Conservation (phyloP, 1,284 basidiomycete species). For the Papiliotrema flavescens region DNA sequence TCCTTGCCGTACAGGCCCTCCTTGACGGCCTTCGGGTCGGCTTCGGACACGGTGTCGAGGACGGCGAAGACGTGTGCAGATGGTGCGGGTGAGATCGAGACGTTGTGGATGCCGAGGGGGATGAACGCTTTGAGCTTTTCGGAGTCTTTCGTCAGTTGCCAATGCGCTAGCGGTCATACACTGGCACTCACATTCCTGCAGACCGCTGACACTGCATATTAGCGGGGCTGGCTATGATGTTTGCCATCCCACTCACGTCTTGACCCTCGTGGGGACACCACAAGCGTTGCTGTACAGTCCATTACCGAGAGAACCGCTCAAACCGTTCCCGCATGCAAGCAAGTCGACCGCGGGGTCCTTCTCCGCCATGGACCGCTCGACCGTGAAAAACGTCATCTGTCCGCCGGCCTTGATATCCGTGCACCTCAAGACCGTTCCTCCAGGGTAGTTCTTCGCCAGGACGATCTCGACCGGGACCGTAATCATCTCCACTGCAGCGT, state of each 20-base stretch:
- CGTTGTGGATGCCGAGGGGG: conserved; percentile 64
- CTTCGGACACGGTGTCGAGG: conserved; percentile 60
- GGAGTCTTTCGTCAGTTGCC: conserved; percentile 56
- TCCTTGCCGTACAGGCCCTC: conserved; percentile 52
- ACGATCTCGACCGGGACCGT: conserved; percentile 81
- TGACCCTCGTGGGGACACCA: conserved; percentile 68
- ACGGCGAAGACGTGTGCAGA: conserved; percentile 75
- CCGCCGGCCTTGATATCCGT: conserved; percentile 62
- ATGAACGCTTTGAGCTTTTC: conserved; percentile 61
- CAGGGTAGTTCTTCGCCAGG: conserved; percentile 55
- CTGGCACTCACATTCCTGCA: conserved; percentile 67
- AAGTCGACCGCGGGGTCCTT: conserved; percentile 59
- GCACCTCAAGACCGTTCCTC: conserved; percentile 60
- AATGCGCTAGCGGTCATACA: background rate
- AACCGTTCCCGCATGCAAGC: conserved; percentile 75
- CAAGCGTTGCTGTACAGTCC: conserved; percentile 72
- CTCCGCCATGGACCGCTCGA: conserved; percentile 54
- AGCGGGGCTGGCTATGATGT: background rate
- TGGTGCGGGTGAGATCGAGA: conserved; percentile 63
- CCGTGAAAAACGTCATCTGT: conserved; percentile 63
- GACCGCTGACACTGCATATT: conserved; percentile 61
- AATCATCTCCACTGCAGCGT: conserved; percentile 66
- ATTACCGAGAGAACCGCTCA: conserved; percentile 79
- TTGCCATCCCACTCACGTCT: conserved; percentile 50
- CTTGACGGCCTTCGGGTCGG: conserved; percentile 48